Conservation (phyloP, 257 asterid species). For the Nyctanthes arbortristis region DNA sequence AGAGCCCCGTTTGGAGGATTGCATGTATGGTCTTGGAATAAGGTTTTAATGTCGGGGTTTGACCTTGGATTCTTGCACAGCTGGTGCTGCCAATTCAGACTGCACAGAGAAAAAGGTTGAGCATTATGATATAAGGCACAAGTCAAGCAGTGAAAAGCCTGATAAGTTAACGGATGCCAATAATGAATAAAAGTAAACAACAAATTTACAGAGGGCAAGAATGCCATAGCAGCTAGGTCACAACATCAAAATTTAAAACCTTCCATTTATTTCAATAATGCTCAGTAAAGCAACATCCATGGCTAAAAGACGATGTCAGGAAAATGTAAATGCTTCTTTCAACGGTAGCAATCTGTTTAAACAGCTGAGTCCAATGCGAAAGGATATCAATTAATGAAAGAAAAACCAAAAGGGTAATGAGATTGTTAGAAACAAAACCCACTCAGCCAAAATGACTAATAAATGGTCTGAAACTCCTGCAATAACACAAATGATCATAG, state of each 20-base stretch:
- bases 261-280: background rate
- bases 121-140: background rate
- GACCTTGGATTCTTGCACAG: slow-evolving; percentile 97
- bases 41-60: slow-evolving; percentile 94
- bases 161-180: background rate
- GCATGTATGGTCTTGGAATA: slow-evolving; percentile 92
- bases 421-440: background rate
- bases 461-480: background rate
- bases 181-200: background rate
- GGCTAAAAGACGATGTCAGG: background rate
- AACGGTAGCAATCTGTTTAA: background rate
- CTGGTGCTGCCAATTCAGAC: slow-evolving; percentile 99
- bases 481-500: background rate
- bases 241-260: background rate
- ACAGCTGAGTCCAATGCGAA: background rate
- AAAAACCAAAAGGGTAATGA: background rate
- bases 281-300: background rate
- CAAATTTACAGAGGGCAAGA: background rate
- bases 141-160: background rate
- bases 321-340: background rate
- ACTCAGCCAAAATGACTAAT: background rate
- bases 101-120: slow-evolving; percentile 31
- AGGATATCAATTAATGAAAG: background rate
- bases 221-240: background rate
- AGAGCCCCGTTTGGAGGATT: slow-evolving; percentile 90